Percentiles rank a stretch among this genome's conserved stretches.
Evolutionary conservation across 129 eudicot genomes (phyloP).

Genomic region (Artemisia annua): DNA sequence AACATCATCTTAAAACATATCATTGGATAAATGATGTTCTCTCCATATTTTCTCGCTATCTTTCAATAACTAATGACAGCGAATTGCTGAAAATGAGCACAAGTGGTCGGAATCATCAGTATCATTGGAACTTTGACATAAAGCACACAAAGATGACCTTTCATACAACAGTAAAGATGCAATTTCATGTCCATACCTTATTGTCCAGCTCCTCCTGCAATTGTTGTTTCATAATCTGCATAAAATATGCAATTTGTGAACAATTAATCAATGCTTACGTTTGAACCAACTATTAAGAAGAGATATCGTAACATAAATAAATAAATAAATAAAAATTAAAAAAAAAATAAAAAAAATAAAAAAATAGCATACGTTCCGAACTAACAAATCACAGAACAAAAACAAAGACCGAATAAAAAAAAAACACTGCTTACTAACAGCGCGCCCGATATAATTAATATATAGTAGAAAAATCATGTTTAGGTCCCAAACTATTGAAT

Average conservation of each 20-base stretch:
- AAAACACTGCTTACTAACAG: background rate
- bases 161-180: too few relatives aligned
- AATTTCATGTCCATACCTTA: conserved; percentile 38
- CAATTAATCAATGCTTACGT: background rate
- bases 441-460: background rate
- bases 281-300: background rate
- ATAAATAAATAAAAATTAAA: too few relatives aligned
- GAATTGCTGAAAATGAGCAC: too few relatives aligned
- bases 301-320: background rate
- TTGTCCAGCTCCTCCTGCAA: conserved; percentile 67
- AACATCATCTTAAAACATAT: too few relatives aligned
- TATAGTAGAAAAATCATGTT: background rate
- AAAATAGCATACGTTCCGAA: background rate
- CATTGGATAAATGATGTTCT: too few relatives aligned
- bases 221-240: conserved; percentile 76
- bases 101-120: too few relatives aligned
- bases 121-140: too few relatives aligned
- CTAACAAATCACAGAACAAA: background rate
- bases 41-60: too few relatives aligned
- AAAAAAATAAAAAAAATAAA: background rate
- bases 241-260: conserved; percentile 16
- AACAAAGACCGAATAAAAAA: background rate
- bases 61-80: too few relatives aligned
- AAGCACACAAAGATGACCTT: too few relatives aligned
- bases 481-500: background rate